Evolutionary conservation across 768 basidiomycete species (phyloP).

Genomic region (Boletus insuetus): DNA sequence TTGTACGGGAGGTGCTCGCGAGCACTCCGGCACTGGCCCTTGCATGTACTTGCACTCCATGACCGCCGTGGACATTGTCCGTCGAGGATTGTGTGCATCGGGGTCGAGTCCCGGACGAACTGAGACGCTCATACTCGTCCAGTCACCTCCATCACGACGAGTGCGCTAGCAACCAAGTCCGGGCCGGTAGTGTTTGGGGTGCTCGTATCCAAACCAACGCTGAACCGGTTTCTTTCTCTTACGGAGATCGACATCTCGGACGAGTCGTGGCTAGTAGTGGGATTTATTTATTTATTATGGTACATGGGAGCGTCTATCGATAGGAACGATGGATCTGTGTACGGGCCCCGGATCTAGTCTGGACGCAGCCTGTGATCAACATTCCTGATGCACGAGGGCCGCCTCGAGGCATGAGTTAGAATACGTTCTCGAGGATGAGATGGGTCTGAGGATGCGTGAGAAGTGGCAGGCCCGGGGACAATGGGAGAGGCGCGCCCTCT

Average conservation of each 20-base stretch:
- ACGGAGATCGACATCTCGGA: too few species aligned
- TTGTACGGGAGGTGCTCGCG: not conserved
- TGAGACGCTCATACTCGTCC: not conserved
- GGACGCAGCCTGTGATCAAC: too few species aligned
- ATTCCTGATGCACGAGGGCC: not conserved
- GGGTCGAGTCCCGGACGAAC: not conserved
- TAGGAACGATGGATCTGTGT: not conserved
- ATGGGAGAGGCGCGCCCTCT: not conserved
- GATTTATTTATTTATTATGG: too few species aligned
- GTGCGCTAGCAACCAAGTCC: constrained; percentile 14
- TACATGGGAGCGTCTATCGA: too few species aligned
- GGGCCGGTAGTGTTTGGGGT: not conserved
- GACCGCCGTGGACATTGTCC: not conserved
- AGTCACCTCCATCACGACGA: constrained; percentile 13
- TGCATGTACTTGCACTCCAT: too few species aligned
- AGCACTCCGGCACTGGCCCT: not conserved
- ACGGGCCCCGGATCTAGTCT: not conserved
- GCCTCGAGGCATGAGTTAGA: not conserved
- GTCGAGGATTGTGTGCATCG: not conserved
- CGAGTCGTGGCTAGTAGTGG: too few species aligned
- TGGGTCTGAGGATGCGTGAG: constrained; percentile 12
- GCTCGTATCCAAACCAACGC: too few species aligned
- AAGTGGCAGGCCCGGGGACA: constrained; percentile 3
- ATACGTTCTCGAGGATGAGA: not conserved
- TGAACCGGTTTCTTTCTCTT: too few species aligned